Base-by-base conservation (phyloP, 805 yeast genomes). In the Candida ipomoeae region DNA sequence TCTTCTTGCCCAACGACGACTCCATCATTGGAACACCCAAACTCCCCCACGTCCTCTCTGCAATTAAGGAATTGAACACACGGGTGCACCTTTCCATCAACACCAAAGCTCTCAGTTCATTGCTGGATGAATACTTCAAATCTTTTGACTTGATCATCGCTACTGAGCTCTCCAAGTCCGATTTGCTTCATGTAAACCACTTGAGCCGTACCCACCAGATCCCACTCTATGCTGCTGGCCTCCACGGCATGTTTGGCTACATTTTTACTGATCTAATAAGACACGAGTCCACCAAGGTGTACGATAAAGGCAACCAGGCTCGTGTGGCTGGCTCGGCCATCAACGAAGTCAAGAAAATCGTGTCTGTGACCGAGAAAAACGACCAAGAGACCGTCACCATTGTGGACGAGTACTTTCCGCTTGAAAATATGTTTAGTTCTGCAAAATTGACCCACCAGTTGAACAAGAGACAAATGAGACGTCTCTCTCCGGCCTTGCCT, bases 211-310 rank as follows among this genome's bases (percentile, higher is more conserved):
- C 60, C 2, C 68, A 75, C 17, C 71, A 73, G 29, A 77, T 84
- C 17, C 88, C 96, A 3, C 73, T 94, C 31, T 89, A 87, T 63
- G 75, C 80, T 14, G 70, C 87, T 1, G 85, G 84, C 0, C 62
- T 82, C 2, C 85, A 85, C 64, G 99, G 99, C 0, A 70, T 91
- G 62, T 89, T 79, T 64, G 96, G 96, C 1, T 87, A 81, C 60
- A 77, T 89, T 1, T 85, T 91, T 62, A 82, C 83, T 3, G 99
- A 94, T 66, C 73, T 92, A 53, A 79, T 89, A 10, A 64, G 73
- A 43, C 89, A 88, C 66, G 72, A 74, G 32, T 75, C 88, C 2
- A 69, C 67, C 3, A 76, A 79, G 43, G 82, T 80, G 37, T 78
- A 75, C 49, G 79, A 78, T 42, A 76, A 71, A 49, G 78, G 81